Base-by-base conservation (phyloP, 2,329 filamentous ascomycete genomes). In the Thermoascus crustaceus region DNA sequence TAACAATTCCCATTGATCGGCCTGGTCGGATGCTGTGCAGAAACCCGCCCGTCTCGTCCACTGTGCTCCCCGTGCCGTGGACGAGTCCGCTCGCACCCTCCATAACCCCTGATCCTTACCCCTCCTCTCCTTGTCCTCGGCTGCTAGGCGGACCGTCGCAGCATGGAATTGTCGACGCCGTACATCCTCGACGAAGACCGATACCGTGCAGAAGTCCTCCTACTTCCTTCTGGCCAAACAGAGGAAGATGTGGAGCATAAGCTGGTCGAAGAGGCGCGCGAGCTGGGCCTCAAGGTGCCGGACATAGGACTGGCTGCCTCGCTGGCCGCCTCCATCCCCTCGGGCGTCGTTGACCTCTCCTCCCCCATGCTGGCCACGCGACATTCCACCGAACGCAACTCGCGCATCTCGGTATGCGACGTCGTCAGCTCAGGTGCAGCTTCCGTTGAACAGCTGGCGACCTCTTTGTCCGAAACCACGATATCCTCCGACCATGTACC, bases 131-230 rank as follows among this genome's bases (percentile, higher is more conserved):
- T 31, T 41, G 37, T 42, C 36, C 17, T 35, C 21, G 40, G 34
- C 31, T 32, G 20, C 35, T 19, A 34, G 19, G 32, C 37, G 24
- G 40, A 42, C 31, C 37, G 49, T 50, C 41, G 46, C 45, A 43
- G 44, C 42, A 35, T 14, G 26, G 26, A 14, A 16, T 2, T 29
- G 10, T 29, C 11, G 19, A 23, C 19, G 21, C n/a, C 21, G 31
- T 18, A 33, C 13, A 13, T 21, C 41, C 26, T 64, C 27, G 61
- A 65, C 37, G 54, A 63, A 37, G 48, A 50, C 32, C 48, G 51
- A 44, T 66, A 66, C 46, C 55, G 60, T 37, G 41, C 35, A 13
- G 50, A 56, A 22, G 61, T 66, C 30, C 55, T 66, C 16, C 45
- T 41, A 3, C 45, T 61, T 19, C 34, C 47, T 14, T 50, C 55